Evolutionary conservation across 257 asterid genomes (phyloP).

Genomic region (Nicotiana undulata): DNA sequence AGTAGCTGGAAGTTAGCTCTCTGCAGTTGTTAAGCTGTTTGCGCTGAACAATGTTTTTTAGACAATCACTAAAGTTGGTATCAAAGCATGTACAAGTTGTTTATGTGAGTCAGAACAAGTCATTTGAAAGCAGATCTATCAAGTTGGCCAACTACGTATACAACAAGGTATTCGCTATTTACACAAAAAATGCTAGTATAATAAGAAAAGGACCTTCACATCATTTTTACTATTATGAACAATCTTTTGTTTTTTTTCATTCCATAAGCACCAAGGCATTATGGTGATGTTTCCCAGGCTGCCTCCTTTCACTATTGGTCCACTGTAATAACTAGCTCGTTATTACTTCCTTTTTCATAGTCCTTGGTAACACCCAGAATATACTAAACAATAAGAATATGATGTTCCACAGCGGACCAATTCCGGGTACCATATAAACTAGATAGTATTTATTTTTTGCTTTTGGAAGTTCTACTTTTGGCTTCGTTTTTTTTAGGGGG

Average conservation of each 20-base stretch:
- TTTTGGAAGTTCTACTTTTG: not conserved
- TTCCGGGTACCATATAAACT: not conserved
- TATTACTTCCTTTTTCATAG: not conserved
- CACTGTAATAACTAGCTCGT: not conserved
- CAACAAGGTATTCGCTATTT: not conserved
- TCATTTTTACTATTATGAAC: not conserved
- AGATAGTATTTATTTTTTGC: not conserved
- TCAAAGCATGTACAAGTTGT: not conserved
- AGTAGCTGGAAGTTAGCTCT: not conserved
- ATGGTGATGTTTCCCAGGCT: not conserved
- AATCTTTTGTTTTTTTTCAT: not conserved
- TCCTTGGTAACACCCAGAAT: not conserved
- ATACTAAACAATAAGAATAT: not conserved
- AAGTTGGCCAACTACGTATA: not conserved
- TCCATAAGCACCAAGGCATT: not conserved
- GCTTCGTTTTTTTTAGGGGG: too few species aligned
- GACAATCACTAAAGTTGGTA: not conserved
- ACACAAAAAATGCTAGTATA: not conserved
- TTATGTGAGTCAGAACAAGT: too few species aligned
- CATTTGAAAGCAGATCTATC: not conserved
- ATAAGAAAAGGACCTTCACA: not conserved
- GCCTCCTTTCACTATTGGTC: not conserved
- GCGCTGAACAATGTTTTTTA: not conserved
- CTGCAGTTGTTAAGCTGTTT: not conserved
- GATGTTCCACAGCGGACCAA: not conserved